Evolutionary conservation across 192 early-diverging fungal species (phyloP).

Genomic region (Spizellomyces punctatus): DNA sequence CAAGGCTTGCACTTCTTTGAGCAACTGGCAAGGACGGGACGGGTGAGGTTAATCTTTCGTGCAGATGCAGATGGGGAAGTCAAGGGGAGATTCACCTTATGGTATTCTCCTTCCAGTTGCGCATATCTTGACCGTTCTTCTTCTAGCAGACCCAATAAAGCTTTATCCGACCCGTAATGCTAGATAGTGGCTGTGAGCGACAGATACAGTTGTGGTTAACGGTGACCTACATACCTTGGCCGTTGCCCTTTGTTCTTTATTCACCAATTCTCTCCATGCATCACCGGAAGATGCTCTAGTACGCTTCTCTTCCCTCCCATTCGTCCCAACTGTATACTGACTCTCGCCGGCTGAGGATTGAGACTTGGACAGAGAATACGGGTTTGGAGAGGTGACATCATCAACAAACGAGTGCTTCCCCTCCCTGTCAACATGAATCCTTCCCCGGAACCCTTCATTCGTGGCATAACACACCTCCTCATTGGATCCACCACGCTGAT

Average conservation of each 20-base stretch:
- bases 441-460: background rate
- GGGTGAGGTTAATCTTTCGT: background rate
- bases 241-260: background rate
- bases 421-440: slow-evolving; percentile 7
- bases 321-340: background rate
- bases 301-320: background rate
- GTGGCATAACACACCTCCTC: slow-evolving; percentile 10
- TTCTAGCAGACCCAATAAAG: slow-evolving; percentile 48
- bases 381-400: background rate
- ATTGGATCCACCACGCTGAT: background rate
- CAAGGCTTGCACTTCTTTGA: slow-evolving; percentile 52
- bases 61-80: background rate
- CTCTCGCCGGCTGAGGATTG: too few relatives aligned
- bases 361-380: background rate
- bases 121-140: slow-evolving; percentile 48
- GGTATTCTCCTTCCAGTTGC: slow-evolving; percentile 51
- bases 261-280: background rate
- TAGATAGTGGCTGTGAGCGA: background rate
- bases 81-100: slow-evolving; percentile 22
- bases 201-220: background rate
- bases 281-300: background rate
- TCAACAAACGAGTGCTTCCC: slow-evolving; percentile 24
- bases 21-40: slow-evolving; percentile 7
- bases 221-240: slow-evolving; percentile 6
- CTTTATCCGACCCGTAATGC: slow-evolving; percentile 42